phyloP scores from a whole-genome alignment of 352 stramenopile species.

The Phytophthora constricta region DNA sequence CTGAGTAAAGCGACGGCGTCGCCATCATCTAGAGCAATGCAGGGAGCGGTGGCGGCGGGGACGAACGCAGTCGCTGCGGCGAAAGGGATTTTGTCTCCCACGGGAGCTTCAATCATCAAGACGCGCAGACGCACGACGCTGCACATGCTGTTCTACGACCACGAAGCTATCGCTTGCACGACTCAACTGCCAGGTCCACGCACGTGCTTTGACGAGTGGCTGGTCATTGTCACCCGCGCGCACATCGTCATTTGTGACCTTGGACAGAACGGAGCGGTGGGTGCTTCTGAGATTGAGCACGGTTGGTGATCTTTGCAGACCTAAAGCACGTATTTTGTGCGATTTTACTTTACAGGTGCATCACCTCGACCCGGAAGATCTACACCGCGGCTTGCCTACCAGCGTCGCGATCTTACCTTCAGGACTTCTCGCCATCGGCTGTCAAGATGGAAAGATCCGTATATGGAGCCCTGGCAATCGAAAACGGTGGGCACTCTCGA shows the following conservation, averaged over 20 bases:
- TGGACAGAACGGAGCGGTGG: conserved; percentile 63
- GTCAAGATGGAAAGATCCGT: conserved; percentile 77
- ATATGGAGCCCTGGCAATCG: conserved; percentile 66
- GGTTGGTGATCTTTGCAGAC: too few species aligned
- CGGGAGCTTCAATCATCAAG: conserved; percentile 53
- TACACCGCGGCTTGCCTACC: conserved; percentile 65
- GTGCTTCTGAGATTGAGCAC: conserved; percentile 1
- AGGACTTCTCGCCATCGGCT: conserved; percentile 74
- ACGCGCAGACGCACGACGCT: conserved; percentile 48
- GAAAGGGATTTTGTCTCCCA: conserved; percentile 31
- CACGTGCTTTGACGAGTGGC: conserved; percentile 74
- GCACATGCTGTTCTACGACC: conserved; percentile 79
- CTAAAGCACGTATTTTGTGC: background rate
- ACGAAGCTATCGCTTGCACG: conserved; percentile 63
- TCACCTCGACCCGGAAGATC: conserved; percentile 52
- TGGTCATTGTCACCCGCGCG: conserved; percentile 63
- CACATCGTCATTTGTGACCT: conserved; percentile 80
- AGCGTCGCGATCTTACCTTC: conserved; percentile 68
- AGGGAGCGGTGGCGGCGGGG: conserved; percentile 22
- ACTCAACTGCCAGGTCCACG: conserved; percentile 49
- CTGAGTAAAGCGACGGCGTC: conserved; percentile 49
- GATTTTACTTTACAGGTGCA: conserved; percentile 26
- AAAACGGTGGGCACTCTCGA: conserved; percentile 73
- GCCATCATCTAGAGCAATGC: conserved; percentile 43
- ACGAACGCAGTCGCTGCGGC: conserved; percentile 7